Percentiles rank a stretch among this genome's conserved stretches.
Conservation (phyloP, 495 filamentous ascomycete species). For the Cairneyella variabilis region DNA sequence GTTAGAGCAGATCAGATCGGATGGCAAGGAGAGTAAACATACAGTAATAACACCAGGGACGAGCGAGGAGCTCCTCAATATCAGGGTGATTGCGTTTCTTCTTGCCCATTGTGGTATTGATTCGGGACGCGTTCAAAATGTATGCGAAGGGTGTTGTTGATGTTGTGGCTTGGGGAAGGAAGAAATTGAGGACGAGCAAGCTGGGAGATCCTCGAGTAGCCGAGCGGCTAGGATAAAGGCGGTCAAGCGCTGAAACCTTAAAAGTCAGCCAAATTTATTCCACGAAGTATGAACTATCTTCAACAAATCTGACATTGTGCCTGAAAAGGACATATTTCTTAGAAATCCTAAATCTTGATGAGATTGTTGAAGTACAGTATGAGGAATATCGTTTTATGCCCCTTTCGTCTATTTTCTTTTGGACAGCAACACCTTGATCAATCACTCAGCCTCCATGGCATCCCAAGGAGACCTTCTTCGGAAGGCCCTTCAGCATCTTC, state of each 20-base stretch:
- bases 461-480: constrained; percentile 37
- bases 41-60: constrained; percentile 99
- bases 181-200: constrained; percentile 9
- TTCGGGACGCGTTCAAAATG: background rate
- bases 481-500: constrained; percentile 41
- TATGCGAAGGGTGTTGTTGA: background rate
- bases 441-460: constrained; percentile 36
- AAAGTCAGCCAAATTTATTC: too few species aligned
- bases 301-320: too few species aligned
- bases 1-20: constrained; percentile 25
- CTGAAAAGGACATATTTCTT: too few species aligned
- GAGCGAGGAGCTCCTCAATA: constrained; percentile 78
- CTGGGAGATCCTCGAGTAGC: background rate
- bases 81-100: constrained; percentile 81
- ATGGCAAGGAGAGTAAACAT: constrained; percentile 16
- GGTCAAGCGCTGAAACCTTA: too few species aligned
- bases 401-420: too few species aligned
- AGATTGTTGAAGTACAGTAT: background rate
- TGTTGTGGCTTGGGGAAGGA: background rate
- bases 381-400: too few species aligned
- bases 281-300: too few species aligned
- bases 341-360: too few species aligned
- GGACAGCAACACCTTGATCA: constrained; percentile 35
- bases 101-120: constrained; percentile 62
- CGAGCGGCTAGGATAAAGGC: too few species aligned